These are phyloP conservation scores for Ustilago hordei DNA, from an alignment of 1,284 basidiomycete species.

Conservation along the genomic window DNA sequence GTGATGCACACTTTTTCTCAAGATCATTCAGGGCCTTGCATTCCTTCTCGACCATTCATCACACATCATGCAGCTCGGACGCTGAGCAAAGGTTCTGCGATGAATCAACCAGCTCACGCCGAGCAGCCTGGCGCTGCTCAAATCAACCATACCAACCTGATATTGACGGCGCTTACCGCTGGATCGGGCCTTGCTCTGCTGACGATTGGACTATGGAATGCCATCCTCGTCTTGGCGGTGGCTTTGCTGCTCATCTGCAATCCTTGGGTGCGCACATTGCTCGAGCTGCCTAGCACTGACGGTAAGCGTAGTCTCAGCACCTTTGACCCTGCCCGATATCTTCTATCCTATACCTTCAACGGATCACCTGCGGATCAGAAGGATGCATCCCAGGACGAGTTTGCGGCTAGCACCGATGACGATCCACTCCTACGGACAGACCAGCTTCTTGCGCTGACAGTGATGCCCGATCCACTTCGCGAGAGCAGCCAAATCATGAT, in stretches of 20 bases:
- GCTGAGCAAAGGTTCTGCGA: slow-evolving; percentile 1
- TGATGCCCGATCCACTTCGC: slow-evolving; percentile 43
- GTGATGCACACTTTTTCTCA: neutral
- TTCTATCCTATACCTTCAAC: slow-evolving; percentile 23
- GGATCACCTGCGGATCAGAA: slow-evolving; percentile 1
- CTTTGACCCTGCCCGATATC: slow-evolving; percentile 46
- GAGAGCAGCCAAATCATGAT: slow-evolving; percentile 48
- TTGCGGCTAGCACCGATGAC: neutral
- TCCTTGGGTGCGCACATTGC: slow-evolving; percentile 62
- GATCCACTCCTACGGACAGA: slow-evolving; percentile 20
- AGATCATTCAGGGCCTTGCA: neutral
- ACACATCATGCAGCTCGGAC: neutral
- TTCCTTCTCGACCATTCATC: neutral
- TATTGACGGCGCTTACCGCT: slow-evolving; percentile 32
- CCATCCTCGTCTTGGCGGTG: slow-evolving; percentile 34
- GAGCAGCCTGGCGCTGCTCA: slow-evolving; percentile 14
- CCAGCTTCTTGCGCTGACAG: slow-evolving; percentile 30
- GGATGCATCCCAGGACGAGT: neutral
- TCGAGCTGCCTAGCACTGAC: slow-evolving; percentile 49
- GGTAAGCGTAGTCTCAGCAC: slow-evolving; percentile 30
- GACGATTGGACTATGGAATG: slow-evolving; percentile 40
- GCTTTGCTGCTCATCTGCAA: slow-evolving; percentile 55
- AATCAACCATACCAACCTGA: slow-evolving; percentile 27
- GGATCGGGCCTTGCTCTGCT: slow-evolving; percentile 38
- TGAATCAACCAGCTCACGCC: slow-evolving; percentile 11